Percentiles rank a stretch among this genome's conserved stretches.
Conservation (phyloP, 768 basidiomycete genomes). For the Tylopilus cervinicoccineus region DNA sequence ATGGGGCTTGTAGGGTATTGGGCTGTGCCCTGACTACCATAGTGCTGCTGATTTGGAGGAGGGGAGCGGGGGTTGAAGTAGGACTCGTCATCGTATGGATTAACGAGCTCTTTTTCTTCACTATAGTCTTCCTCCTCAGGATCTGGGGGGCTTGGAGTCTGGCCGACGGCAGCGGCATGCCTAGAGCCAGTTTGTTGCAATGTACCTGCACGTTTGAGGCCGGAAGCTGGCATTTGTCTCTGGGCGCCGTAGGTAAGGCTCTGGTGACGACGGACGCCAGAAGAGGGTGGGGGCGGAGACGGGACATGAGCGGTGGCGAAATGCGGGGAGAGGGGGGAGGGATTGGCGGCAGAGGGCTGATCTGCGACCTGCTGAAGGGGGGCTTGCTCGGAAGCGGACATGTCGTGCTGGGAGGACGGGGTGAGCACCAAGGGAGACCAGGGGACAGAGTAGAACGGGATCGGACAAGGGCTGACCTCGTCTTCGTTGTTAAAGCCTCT, state of each 20-base stretch:
- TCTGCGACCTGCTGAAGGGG: conserved; percentile 52
- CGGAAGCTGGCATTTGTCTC: conserved; percentile 46
- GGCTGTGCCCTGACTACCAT: conserved; percentile 30
- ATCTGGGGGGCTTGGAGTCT: conserved; percentile 44
- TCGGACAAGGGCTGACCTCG: conserved; percentile 44
- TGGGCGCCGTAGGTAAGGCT: conserved; percentile 71
- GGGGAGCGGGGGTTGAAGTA: conserved; percentile 48
- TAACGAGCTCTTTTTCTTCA: conserved; percentile 41
- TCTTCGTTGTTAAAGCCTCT: conserved; percentile 57
- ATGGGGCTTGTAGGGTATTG: conserved; percentile 54
- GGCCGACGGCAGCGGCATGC: conserved; percentile 25
- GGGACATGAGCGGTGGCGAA: conserved; percentile 50
- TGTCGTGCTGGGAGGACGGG: conserved; percentile 18
- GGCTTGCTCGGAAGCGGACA: conserved; percentile 19
- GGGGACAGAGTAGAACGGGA: neutral
- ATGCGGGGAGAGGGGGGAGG: conserved; percentile 63
- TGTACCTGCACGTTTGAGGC: conserved; percentile 75
- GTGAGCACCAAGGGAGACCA: neutral
- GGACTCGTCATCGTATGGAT: conserved; percentile 49
- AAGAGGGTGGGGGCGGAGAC: conserved; percentile 67
- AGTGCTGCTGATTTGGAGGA: conserved; percentile 39
- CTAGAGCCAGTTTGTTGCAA: conserved; percentile 46
- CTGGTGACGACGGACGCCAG: conserved; percentile 74
- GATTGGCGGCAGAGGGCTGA: conserved; percentile 33
- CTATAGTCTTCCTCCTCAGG: conserved; percentile 53